Base-by-base conservation (phyloP, 768 basidiomycete genomes). In the Ramaria sp. region DNA sequence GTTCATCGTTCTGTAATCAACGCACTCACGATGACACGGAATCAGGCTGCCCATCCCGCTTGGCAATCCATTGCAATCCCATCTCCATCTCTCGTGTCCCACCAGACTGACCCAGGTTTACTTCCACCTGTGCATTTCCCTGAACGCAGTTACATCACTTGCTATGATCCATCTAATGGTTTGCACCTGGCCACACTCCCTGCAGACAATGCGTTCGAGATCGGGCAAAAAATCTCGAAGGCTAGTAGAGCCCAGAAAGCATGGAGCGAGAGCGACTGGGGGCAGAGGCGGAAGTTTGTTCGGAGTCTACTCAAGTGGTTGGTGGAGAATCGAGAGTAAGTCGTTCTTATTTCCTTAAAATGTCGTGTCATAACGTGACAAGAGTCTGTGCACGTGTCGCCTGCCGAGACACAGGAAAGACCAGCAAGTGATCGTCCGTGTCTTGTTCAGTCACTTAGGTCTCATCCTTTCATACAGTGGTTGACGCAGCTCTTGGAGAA, bases 341-440 rank as follows among this genome's bases (percentile, higher is more conserved):
- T 28, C n/a, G n/a, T 42, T 24, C 22, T n/a, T 6, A 12, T 45
- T 45, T 44, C 16, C 18, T n/a, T 16, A 16, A 37, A 18, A 7
- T 27, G 27, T 20, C 52, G 38, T 32, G 38, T 51, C 34, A 20
- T 51, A 27, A 42, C 38, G 13, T 6, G 34, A 50, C 12, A 25
- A 55, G 53, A 38, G 69, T 72, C 22, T 89, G 92, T 58, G 90
- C 90, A 30, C 75, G 84, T 39, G 86, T 95, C 25, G 90, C 90
- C 22, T 91, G 89, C 64, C 75, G 95, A 30, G 95, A 99, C 67
- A 91, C 91, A 0, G 95, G 95, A 39, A 99, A 98, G 76, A 97
- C 94, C 25, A 70, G 89, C 89, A 61, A 67, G 86, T 77, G 28
- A 36, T 15, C 6, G 44, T 38, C 43, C 38, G 39, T 24, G 39